phyloP scores from a whole-genome alignment of 2,329 filamentous ascomycete genomes.

The Sporothrix euskadiensis region DNA sequence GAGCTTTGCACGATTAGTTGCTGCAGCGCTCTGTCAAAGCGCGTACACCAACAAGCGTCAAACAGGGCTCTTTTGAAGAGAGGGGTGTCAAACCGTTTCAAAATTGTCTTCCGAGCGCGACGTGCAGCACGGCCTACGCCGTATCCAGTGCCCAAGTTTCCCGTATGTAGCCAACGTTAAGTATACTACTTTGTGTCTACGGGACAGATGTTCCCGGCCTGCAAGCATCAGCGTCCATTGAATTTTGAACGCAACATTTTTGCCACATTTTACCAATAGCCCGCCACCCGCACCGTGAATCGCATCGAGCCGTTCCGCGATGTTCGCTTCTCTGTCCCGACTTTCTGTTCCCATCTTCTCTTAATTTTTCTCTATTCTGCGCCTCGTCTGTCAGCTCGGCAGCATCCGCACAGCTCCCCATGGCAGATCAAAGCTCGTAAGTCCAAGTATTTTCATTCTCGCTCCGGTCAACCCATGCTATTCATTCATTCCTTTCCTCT shows the following conservation, averaged over 20 bases:
- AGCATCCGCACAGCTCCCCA: neutral
- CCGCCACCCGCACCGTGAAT: neutral
- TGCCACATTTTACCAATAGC: too few relatives aligned
- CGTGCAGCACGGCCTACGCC: neutral
- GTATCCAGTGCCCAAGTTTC: neutral
- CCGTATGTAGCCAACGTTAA: neutral
- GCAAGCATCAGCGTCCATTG: neutral
- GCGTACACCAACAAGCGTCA: neutral
- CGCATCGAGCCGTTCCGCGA: neutral
- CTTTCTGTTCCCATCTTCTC: neutral
- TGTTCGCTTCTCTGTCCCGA: neutral
- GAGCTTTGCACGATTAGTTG: neutral
- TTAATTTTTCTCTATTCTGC: too few relatives aligned
- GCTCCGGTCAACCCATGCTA: neutral
- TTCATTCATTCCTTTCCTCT: too few relatives aligned
- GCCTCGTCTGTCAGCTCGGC: neutral
- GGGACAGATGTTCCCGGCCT: neutral
- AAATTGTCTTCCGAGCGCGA: neutral
- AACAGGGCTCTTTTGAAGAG: neutral
- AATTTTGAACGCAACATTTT: neutral
- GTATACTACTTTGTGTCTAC: neutral
- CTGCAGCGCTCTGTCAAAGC: neutral
- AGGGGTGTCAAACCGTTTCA: neutral
- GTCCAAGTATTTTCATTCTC: neutral
- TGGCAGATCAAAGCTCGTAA: slow-evolving; percentile 19